Conservation (phyloP, 805 yeast genomes). For the Candida taoyuanica region DNA sequence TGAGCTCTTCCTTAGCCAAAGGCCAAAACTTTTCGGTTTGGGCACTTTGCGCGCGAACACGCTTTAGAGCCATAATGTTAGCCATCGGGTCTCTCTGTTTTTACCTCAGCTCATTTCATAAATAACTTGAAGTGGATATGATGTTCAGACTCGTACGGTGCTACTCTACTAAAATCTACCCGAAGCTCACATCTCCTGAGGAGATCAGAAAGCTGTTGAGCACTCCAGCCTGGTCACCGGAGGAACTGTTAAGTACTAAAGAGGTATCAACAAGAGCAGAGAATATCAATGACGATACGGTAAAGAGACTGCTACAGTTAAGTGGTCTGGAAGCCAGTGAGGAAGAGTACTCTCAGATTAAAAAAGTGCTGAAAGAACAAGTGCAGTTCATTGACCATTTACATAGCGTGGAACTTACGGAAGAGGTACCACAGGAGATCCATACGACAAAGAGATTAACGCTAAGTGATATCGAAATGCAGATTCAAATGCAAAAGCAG, state of each 20-base stretch:
- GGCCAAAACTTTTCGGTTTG: conserved; percentile 4
- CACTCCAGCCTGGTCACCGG: conserved; percentile 23
- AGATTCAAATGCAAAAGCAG: conserved; percentile 24
- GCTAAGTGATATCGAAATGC: conserved; percentile 29
- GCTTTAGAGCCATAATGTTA: too few species aligned
- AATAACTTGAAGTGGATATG: too few species aligned
- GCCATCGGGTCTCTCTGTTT: too few species aligned
- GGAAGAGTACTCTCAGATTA: conserved; percentile 29
- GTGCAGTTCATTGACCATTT: conserved; percentile 46
- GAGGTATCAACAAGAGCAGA: conserved; percentile 15
- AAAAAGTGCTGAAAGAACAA: conserved; percentile 40
- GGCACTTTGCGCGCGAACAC: not conserved
- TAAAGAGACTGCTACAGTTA: conserved; percentile 37
- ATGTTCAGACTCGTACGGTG: conserved; percentile 5
- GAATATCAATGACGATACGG: conserved; percentile 7
- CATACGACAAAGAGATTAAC: conserved; percentile 29
- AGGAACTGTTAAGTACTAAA: conserved; percentile 20
- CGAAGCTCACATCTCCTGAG: conserved; percentile 6
- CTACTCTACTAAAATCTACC: conserved; percentile 4
- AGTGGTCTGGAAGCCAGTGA: conserved; percentile 43
- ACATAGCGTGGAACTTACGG: conserved; percentile 26
- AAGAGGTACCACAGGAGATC: conserved; percentile 16
- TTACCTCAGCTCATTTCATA: too few species aligned
- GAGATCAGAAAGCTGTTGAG: conserved; percentile 13
- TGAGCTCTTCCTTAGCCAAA: too few species aligned